Evolutionary conservation across 345 rosid species (phyloP).

Genomic region (Anacardium occidentale): DNA sequence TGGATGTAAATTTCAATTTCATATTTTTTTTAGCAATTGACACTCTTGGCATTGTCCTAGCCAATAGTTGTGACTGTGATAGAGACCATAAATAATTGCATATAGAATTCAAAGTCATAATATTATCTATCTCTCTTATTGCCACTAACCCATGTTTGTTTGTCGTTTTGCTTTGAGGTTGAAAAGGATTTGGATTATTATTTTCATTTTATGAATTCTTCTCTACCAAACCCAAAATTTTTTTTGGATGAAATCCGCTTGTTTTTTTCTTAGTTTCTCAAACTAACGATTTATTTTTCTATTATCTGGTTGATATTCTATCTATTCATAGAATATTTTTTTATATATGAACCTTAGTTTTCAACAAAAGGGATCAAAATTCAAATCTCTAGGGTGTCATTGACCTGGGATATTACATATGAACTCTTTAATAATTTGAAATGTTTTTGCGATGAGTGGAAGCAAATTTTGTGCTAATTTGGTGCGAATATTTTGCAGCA

Average conservation of each 20-base stretch:
- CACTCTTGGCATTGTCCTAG: constrained; percentile 30
- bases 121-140: not conserved
- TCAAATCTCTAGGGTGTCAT: not conserved
- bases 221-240: constrained; percentile 29
- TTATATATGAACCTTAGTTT: too few relatives aligned
- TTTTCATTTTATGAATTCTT: not conserved
- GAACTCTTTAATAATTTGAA: too few relatives aligned
- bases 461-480: too few relatives aligned
- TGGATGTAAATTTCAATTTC: constrained; percentile 20
- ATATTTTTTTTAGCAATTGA: constrained; percentile 30
- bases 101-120: constrained; percentile 21
- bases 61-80: constrained; percentile 31
- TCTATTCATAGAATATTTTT: too few relatives aligned
- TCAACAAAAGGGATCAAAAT: not conserved
- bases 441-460: too few relatives aligned
- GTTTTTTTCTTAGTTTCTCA: not conserved
- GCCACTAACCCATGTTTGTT: constrained; percentile 24
- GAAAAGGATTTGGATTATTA: not conserved
- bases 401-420: too few relatives aligned
- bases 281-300: constrained; percentile 15
- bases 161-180: not conserved
- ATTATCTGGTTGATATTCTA: not conserved
- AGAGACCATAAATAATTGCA: constrained; percentile 5
- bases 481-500: constrained; percentile 33
- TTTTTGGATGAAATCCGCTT: not conserved